phyloP scores from a whole-genome alignment of 352 stramenopile genomes.

The Blastocystis sp. region DNA sequence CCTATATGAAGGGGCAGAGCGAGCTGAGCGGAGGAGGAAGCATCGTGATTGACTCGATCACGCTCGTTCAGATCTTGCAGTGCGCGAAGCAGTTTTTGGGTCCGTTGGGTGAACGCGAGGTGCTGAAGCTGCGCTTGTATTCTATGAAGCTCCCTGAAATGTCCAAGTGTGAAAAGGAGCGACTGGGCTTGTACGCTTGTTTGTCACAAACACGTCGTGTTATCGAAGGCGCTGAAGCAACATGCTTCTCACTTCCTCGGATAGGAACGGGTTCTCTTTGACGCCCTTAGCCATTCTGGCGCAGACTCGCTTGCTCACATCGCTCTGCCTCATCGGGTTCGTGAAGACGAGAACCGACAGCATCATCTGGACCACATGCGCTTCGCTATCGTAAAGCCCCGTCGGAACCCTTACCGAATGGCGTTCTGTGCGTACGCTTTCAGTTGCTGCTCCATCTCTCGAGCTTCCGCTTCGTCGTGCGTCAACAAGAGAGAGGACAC shows the following conservation, averaged over 20 bases:
- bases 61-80: slow-evolving; percentile 1
- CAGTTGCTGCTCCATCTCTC: neutral
- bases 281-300: too few relatives aligned
- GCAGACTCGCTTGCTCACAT: too few relatives aligned
- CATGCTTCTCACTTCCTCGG: too few relatives aligned
- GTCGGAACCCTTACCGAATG: neutral
- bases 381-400: neutral
- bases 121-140: neutral
- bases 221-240: too few relatives aligned
- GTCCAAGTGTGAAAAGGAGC: neutral
- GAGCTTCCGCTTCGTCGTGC: neutral
- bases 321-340: neutral
- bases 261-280: too few relatives aligned
- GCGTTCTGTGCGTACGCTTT: neutral
- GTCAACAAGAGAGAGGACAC: neutral
- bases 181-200: neutral
- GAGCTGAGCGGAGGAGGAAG: neutral
- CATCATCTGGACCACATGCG: slow-evolving; percentile 15
- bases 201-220: neutral
- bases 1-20: neutral
- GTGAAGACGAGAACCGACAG: slow-evolving; percentile 20
- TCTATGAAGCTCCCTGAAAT: neutral
- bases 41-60: neutral
- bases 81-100: neutral
- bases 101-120: neutral